Conservation (phyloP, 345 rosid genomes). For the Camelina sativa region DNA sequence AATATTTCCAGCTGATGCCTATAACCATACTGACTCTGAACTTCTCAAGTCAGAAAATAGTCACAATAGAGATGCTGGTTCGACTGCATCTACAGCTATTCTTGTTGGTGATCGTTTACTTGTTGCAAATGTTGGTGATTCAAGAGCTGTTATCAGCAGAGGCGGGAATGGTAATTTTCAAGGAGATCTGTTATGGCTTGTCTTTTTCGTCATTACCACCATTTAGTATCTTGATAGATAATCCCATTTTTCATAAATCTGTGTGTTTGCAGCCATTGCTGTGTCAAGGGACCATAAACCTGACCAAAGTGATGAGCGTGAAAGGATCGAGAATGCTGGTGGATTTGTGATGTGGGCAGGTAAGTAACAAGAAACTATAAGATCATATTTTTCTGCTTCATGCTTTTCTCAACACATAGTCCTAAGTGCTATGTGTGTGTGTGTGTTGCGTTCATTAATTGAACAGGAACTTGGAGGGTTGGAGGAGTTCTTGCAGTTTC, state of each 20-base stretch:
- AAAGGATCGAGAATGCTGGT: slow-evolving; percentile 96
- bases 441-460: slow-evolving; percentile 15
- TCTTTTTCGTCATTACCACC: background rate
- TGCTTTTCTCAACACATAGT: background rate
- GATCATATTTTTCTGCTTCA: background rate
- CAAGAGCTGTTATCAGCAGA: slow-evolving; percentile 94
- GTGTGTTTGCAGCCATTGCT: slow-evolving; percentile 67
- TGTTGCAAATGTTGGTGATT: slow-evolving; percentile 98
- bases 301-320: slow-evolving; percentile 95
- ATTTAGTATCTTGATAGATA: background rate
- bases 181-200: background rate
- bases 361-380: slow-evolving; percentile 39
- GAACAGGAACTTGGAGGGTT: slow-evolving; percentile 95
- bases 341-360: slow-evolving; percentile 99
- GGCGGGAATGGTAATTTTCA: slow-evolving; percentile 73
- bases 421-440: too few relatives aligned
- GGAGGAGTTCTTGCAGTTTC: slow-evolving; percentile 99
- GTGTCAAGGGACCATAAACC: slow-evolving; percentile 98
- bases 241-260: background rate
- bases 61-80: slow-evolving; percentile 96
- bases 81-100: slow-evolving; percentile 97
- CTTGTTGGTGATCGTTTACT: slow-evolving; percentile 85
- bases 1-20: slow-evolving; percentile 73
- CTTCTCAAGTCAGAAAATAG: slow-evolving; percentile 83
- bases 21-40: slow-evolving; percentile 86